A percentile compares a stretch with the other conserved stretches of the same genome.
These are phyloP conservation scores for Alternaria metachromatica DNA, from an alignment of 2,329 filamentous ascomycete genomes.

Conservation along the genomic window DNA sequence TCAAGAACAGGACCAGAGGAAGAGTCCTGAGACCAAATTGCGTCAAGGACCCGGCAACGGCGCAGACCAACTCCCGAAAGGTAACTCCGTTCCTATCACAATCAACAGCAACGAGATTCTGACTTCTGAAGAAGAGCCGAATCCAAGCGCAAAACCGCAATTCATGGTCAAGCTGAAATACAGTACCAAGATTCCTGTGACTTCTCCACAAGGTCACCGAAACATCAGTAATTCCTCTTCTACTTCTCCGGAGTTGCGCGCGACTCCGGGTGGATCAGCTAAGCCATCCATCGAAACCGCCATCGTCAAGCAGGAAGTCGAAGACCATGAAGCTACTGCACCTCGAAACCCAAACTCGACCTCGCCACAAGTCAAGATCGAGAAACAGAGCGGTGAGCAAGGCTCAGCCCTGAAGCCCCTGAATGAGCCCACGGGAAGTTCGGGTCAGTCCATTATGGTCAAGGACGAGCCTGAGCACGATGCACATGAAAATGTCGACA, in stretches of 20 bases:
- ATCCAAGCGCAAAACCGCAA: neutral
- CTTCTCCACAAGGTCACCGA: neutral
- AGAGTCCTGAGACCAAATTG: neutral
- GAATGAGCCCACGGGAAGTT: neutral
- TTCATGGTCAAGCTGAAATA: constrained; percentile 4
- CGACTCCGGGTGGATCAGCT: too few relatives aligned
- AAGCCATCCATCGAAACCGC: neutral
- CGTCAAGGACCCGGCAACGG: neutral
- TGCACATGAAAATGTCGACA: neutral
- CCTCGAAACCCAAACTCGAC: too few relatives aligned
- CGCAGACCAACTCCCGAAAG: neutral
- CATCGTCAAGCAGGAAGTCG: neutral
- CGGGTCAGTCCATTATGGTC: neutral
- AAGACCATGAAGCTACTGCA: neutral
- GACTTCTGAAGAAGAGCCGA: neutral
- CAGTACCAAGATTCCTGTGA: neutral
- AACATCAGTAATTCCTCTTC: neutral
- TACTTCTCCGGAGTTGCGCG: too few relatives aligned
- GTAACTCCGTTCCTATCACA: too few relatives aligned
- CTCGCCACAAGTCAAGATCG: neutral
- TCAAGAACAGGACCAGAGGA: neutral
- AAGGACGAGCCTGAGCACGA: neutral
- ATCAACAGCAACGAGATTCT: neutral
- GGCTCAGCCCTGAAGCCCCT: neutral
- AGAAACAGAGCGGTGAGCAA: neutral